Percentiles rank a stretch among this genome's conserved stretches.
phyloP scores from a whole-genome alignment of 306 rosid genomes.

The Cucurbita moschata region DNA sequence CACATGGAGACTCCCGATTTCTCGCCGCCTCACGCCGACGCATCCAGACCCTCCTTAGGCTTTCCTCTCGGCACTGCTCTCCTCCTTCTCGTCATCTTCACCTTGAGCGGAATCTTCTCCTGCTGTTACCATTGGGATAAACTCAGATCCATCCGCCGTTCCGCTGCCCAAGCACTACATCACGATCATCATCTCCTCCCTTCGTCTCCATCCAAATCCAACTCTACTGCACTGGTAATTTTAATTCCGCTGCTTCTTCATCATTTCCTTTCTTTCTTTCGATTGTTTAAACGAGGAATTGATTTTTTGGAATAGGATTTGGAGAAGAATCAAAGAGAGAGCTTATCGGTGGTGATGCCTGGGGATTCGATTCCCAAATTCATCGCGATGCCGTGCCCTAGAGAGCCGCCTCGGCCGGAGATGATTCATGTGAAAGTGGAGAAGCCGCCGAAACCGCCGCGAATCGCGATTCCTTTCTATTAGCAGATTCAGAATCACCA shows the following conservation, averaged over 20 bases:
- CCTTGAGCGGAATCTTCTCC: constrained; percentile 88
- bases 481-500: constrained; percentile 5
- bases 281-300: not conserved
- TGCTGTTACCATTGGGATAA: constrained; percentile 98
- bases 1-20: constrained; percentile 57
- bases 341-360: constrained; percentile 80
- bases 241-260: not conserved
- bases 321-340: constrained; percentile 26
- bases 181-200: constrained; percentile 17
- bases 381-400: constrained; percentile 82
- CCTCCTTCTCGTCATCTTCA: constrained; percentile 66
- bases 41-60: constrained; percentile 81
- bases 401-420: constrained; percentile 40
- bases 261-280: not conserved
- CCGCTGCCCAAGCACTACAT: constrained; percentile 16
- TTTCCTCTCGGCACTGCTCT: constrained; percentile 94
- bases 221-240: constrained; percentile 23
- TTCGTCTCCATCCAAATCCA: constrained; percentile 30
- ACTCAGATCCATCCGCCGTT: constrained; percentile 52
- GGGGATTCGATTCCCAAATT: constrained; percentile 72
- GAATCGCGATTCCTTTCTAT: constrained; percentile 33
- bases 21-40: constrained; percentile 47
- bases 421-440: constrained; percentile 20
- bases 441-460: constrained; percentile 44
- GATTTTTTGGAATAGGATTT: constrained; percentile 21